Percentiles rank a stretch among this genome's conserved stretches.
These are phyloP conservation scores for Zanthoxylum bungeanum DNA, from an alignment of 345 rosid genomes.

Conservation along the genomic window DNA sequence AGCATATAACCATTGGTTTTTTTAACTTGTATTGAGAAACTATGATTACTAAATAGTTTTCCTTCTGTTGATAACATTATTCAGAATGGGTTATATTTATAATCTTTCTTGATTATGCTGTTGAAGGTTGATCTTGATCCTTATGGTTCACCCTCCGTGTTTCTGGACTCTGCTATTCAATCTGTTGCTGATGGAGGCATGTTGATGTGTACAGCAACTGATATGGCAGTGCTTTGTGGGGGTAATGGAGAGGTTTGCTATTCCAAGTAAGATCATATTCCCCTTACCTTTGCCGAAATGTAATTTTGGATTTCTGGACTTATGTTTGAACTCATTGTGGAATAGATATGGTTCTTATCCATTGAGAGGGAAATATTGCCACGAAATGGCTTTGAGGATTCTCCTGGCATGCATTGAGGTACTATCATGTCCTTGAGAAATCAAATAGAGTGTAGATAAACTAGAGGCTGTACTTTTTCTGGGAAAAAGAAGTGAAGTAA, in stretches of 20 bases:
- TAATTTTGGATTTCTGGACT: slow-evolving; percentile 14
- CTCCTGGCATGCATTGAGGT: slow-evolving; percentile 98
- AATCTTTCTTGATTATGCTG: slow-evolving; percentile 12
- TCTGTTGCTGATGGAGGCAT: slow-evolving; percentile 94
- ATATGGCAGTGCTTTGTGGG: slow-evolving; percentile 99
- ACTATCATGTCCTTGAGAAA: slow-evolving; percentile 10
- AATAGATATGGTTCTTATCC: slow-evolving; percentile 94
- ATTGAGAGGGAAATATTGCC: slow-evolving; percentile 92
- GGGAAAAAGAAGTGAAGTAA: slow-evolving; percentile 5
- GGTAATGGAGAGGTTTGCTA: slow-evolving; percentile 98
- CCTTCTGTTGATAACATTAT: neutral
- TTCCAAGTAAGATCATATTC: slow-evolving; percentile 76
- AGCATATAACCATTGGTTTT: neutral
- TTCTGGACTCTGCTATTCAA: slow-evolving; percentile 96
- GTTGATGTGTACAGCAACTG: slow-evolving; percentile 98
- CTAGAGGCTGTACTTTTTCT: neutral
- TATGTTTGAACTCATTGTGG: slow-evolving; percentile 20
- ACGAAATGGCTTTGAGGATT: slow-evolving; percentile 99
- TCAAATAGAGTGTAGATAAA: neutral
- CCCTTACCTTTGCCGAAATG: slow-evolving; percentile 12
- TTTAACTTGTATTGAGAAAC: neutral
- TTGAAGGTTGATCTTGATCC: slow-evolving; percentile 99
- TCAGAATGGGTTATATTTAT: neutral
- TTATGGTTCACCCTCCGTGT: slow-evolving; percentile 93
- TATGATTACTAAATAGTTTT: neutral